Conservation (phyloP, 2,329 filamentous ascomycete species). For the Clonostachys sp. region DNA sequence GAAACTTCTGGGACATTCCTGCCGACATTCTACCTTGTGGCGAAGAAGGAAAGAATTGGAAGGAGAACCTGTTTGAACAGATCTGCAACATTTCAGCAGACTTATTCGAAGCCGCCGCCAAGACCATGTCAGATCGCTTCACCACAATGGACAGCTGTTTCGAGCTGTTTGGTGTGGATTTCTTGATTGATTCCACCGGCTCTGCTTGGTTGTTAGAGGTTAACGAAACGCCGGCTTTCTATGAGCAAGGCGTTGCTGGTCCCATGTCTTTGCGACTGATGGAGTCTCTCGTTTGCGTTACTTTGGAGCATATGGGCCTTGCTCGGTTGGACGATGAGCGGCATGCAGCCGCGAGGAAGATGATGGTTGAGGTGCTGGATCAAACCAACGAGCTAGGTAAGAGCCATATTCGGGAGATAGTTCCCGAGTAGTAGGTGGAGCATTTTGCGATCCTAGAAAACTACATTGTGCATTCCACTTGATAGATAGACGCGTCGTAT, state of each 20-base stretch:
- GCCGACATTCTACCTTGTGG: constrained; percentile 18
- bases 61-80: constrained; percentile 22
- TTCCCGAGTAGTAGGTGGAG: too few species aligned
- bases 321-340: too few species aligned
- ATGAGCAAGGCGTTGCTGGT: constrained; percentile 23
- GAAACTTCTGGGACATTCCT: constrained; percentile 20
- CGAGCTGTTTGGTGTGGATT: constrained; percentile 29
- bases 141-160: constrained; percentile 27
- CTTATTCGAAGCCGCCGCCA: constrained; percentile 22
- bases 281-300: constrained; percentile 24
- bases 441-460: too few species aligned
- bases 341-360: too few species aligned
- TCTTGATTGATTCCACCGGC: constrained; percentile 22
- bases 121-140: constrained; percentile 32
- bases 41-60: constrained; percentile 15
- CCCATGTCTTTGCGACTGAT: constrained; percentile 23
- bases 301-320: constrained; percentile 23
- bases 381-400: too few species aligned
- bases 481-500: too few species aligned
- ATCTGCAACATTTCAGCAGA: constrained; percentile 24
- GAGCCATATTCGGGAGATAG: too few species aligned
- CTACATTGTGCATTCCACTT: too few species aligned
- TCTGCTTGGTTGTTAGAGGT: constrained; percentile 27
- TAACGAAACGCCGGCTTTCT: constrained; percentile 31
- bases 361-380: too few species aligned